Percentiles rank a stretch among this genome's conserved stretches.
Conservation (phyloP, 768 basidiomycete genomes). For the Lactifluus subvellereus region DNA sequence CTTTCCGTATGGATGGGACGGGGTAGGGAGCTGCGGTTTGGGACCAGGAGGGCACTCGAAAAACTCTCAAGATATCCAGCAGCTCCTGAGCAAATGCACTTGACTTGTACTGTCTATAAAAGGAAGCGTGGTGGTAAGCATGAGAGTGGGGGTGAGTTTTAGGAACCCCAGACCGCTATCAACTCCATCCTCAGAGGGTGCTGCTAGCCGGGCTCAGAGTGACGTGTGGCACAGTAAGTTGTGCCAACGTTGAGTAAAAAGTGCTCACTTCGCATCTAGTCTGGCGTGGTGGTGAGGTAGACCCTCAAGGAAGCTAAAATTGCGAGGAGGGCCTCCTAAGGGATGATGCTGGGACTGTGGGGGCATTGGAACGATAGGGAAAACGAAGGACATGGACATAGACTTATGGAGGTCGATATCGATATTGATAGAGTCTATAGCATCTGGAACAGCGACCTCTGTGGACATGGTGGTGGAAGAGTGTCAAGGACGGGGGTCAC, state of each 20-base stretch:
- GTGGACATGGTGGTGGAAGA: slow-evolving; percentile 19
- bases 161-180: slow-evolving; percentile 32
- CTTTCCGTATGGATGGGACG: slow-evolving; percentile 61
- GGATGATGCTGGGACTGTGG: slow-evolving; percentile 28
- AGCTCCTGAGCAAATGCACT: slow-evolving; percentile 48
- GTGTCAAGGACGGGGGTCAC: not conserved
- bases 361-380: not conserved
- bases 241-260: slow-evolving; percentile 24
- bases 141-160: slow-evolving; percentile 34
- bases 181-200: slow-evolving; percentile 20
- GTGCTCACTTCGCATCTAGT: slow-evolving; percentile 67
- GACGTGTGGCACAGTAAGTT: slow-evolving; percentile 25
- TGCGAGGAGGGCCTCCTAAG: slow-evolving; percentile 26
- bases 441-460: slow-evolving; percentile 16
- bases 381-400: slow-evolving; percentile 8
- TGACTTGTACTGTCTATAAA: slow-evolving; percentile 58
- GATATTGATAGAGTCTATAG: slow-evolving; percentile 8
- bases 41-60: slow-evolving; percentile 58
- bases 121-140: slow-evolving; percentile 18
- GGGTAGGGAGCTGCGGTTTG: slow-evolving; percentile 41
- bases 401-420: slow-evolving; percentile 9
- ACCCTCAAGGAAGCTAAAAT: slow-evolving; percentile 47
- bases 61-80: slow-evolving; percentile 47
- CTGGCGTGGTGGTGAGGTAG: slow-evolving; percentile 49
- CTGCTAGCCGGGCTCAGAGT: slow-evolving; percentile 6